Evolutionary conservation across 345 rosid genomes (phyloP).

Genomic region (Bruguiera gymnorhiza): DNA sequence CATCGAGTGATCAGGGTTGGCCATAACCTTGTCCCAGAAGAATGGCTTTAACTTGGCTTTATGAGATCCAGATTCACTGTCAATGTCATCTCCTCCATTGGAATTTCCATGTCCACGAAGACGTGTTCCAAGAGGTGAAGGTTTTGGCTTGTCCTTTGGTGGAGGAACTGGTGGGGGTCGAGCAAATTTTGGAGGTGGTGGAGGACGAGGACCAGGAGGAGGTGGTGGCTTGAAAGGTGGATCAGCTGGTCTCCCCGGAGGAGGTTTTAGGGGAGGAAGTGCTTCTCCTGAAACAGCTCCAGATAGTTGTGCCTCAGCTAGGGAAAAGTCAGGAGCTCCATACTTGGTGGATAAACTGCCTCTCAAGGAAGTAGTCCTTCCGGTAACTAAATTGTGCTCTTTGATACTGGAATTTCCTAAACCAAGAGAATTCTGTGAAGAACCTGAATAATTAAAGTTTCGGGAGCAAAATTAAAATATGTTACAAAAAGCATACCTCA

Average conservation of each 20-base stretch:
- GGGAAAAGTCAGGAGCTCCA: not conserved
- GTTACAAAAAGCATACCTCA: not conserved
- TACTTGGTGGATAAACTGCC: not conserved
- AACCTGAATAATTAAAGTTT: slow-evolving; percentile 5
- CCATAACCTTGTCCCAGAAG: slow-evolving; percentile 32
- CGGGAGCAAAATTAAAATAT: not conserved
- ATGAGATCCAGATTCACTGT: slow-evolving; percentile 1
- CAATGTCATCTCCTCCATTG: slow-evolving; percentile 2
- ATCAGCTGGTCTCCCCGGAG: slow-evolving; percentile 21
- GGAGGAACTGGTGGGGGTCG: slow-evolving; percentile 31
- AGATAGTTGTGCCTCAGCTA: not conserved
- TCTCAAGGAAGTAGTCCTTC: not conserved
- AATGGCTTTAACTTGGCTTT: slow-evolving; percentile 30
- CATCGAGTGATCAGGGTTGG: slow-evolving; percentile 24
- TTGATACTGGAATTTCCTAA: slow-evolving; percentile 8
- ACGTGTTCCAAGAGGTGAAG: slow-evolving; percentile 18
- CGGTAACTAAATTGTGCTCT: not conserved
- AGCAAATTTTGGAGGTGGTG: slow-evolving; percentile 17
- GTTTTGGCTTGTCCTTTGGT: slow-evolving; percentile 12
- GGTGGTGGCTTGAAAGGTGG: slow-evolving; percentile 15
- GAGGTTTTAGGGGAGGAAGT: slow-evolving; percentile 18
- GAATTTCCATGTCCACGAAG: not conserved
- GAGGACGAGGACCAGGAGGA: slow-evolving; percentile 20
- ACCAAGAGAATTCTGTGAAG: slow-evolving; percentile 18
- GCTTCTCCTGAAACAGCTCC: slow-evolving; percentile 8